Conservation (phyloP, 2,329 filamentous ascomycete genomes). For the Stenocarpella maydis region DNA sequence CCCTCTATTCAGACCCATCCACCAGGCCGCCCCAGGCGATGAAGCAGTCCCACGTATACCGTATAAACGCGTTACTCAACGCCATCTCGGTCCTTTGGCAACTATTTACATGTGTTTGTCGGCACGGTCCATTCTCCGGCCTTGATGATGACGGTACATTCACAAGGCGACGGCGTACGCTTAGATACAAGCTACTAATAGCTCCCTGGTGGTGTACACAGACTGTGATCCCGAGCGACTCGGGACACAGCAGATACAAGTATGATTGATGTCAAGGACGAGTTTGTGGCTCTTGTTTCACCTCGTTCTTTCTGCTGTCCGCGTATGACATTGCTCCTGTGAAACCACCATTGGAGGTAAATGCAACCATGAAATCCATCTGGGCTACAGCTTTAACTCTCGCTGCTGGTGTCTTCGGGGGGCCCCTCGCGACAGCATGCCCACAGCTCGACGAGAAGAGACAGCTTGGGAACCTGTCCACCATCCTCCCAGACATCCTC, state of each 20-base stretch:
- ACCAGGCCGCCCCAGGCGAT: background rate
- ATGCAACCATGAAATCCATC: constrained; percentile 1
- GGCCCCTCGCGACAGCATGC: background rate
- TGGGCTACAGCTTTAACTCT: constrained; percentile 1
- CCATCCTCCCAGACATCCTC: constrained; percentile 5
- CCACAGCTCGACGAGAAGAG: background rate
- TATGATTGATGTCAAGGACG: background rate
- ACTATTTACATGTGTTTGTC: too few relatives aligned
- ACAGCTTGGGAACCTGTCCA: background rate
- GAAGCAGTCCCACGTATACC: too few relatives aligned
- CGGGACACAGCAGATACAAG: background rate
- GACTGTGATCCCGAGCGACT: background rate
- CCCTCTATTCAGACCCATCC: background rate
- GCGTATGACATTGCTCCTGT: background rate
- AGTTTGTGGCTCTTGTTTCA: background rate
- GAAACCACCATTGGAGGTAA: background rate
- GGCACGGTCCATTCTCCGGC: background rate
- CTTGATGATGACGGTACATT: background rate
- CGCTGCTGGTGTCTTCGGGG: background rate
- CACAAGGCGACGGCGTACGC: background rate
- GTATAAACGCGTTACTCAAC: background rate
- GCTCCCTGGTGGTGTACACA: background rate
- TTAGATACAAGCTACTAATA: background rate
- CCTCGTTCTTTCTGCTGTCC: background rate
- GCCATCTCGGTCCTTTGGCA: background rate